Evolutionary conservation across 2,329 filamentous ascomycete species (phyloP).

Genomic region (Pleoardoris graminearum): DNA sequence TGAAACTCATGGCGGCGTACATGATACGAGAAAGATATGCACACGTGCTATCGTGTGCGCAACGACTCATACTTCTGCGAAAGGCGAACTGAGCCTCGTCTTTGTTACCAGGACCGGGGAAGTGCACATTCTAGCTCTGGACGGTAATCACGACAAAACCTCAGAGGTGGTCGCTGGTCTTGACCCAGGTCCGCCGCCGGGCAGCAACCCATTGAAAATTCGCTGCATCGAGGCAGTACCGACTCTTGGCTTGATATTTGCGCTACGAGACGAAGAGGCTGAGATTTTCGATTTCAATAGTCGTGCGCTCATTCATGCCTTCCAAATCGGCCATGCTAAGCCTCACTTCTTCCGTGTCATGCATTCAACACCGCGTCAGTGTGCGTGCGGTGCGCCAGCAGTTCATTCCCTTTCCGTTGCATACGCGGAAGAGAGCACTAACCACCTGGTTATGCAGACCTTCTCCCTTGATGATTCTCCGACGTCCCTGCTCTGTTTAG

Average conservation of each 20-base stretch:
- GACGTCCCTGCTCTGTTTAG: conserved; percentile 61
- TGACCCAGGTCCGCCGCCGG: conserved; percentile 40
- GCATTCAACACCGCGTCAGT: conserved; percentile 57
- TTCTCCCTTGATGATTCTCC: conserved; percentile 60
- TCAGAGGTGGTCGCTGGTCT: conserved; percentile 41
- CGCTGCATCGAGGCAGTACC: conserved; percentile 64
- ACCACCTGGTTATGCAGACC: conserved; percentile 67
- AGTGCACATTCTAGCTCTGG: conserved; percentile 38
- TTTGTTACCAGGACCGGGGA: conserved; percentile 41
- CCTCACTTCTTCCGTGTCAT: conserved; percentile 64
- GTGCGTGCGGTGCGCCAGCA: conserved; percentile 58
- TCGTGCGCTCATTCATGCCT: conserved; percentile 63
- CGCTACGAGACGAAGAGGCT: conserved; percentile 60
- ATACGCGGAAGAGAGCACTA: conserved; percentile 63
- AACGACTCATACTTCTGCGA: conserved; percentile 30
- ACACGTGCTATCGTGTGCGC: conserved; percentile 33
- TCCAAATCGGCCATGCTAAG: conserved; percentile 62
- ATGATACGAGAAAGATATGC: conserved; percentile 35
- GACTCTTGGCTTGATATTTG: conserved; percentile 62
- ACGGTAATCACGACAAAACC: conserved; percentile 27
- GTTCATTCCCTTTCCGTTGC: conserved; percentile 66
- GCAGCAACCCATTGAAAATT: conserved; percentile 50
- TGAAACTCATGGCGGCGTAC: conserved; percentile 50
- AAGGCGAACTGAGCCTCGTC: conserved; percentile 34
- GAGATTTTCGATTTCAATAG: conserved; percentile 64